Evolutionary conservation across 441 rosid species (phyloP), one percentile per base, ranked within the genome.

Genomic region (Rhodomyrtus psidioides): DNA sequence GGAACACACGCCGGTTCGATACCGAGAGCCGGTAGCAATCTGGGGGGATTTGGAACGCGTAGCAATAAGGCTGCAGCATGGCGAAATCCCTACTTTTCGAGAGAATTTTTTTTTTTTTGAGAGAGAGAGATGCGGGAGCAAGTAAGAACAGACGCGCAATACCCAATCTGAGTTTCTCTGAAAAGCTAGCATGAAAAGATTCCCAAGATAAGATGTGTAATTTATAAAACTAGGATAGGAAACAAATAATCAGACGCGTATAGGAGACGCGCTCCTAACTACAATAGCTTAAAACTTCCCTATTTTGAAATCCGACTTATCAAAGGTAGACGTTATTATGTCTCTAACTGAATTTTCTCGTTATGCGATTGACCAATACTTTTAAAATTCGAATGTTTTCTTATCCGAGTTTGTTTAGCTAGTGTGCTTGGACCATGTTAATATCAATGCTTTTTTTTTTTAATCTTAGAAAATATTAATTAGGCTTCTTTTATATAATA

Each of bases 301-400:
- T 54, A 54, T 54, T 54, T 54, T 17, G 55, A 54, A 19, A 9
- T 17, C 26, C 23, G 5, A 9, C 76, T 19, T 12, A 12, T 34
- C 76, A 34, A 65, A 34, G 10, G 0, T 34, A 9, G 46, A 65
- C 12, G 3, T 1, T 9, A 19, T 9, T 65, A 34, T 9, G 49
- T 9, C 53, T 34, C 23, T 1, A 21, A 0, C 39, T 34, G 76
- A 19, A 30, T 62, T 62, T 62, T 34, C 76, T 34, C 46, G 3
- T 34, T 2, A 34, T 3, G 34, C 0, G 26, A 34, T 2, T 10
- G 26, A 21, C 34, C 0, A 2, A 26, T 26, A 19, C 0, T 65
- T 34, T 34, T 65, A 9, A 34, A 34, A 65, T 65, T 65, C 15
- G 0, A 39, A 19, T 10, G 6, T 34, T 21, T 34, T 65, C 15